Conservation (phyloP, 2,329 filamentous ascomycete species). For the Xylaria hypoxylon region DNA sequence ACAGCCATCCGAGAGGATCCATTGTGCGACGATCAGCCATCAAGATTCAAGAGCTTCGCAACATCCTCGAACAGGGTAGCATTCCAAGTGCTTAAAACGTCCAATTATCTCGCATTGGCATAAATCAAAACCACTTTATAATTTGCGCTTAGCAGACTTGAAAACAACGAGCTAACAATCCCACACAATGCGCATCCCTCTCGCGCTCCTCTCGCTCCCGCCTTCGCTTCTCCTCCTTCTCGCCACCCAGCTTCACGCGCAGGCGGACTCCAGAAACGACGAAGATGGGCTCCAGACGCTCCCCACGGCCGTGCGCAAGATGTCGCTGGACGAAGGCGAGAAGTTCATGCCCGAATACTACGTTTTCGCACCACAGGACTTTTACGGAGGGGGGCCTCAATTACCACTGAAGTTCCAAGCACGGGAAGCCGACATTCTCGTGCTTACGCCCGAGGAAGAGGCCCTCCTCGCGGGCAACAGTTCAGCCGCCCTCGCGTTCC, state of each 20-base stretch:
- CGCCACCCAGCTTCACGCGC: conserved; percentile 53
- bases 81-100: not conserved
- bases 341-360: conserved; percentile 80
- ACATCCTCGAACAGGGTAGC: not conserved
- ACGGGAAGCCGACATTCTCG: conserved; percentile 45
- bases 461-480: conserved; percentile 49
- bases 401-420: conserved; percentile 44
- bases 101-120: not conserved
- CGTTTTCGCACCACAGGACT: conserved; percentile 55
- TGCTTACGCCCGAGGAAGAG: conserved; percentile 47
- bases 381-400: conserved; percentile 26
- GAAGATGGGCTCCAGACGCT: conserved; percentile 45
- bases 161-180: not conserved
- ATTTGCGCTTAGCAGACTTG: not conserved
- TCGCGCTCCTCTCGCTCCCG: conserved; percentile 35
- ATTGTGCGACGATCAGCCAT: conserved; percentile 17
- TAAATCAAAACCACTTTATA: conserved; percentile 4
- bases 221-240: conserved; percentile 56
- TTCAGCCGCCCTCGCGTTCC: conserved; percentile 55
- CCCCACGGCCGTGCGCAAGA: conserved; percentile 77
- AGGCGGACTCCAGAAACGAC: conserved; percentile 9
- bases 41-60: not conserved
- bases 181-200: conserved; percentile 31
- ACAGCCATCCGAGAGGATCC: conserved; percentile 14
- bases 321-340: conserved; percentile 75